A percentile compares a stretch with the other conserved stretches of the same genome.
Conservation (phyloP, 495 filamentous ascomycete genomes). For the Lasiosphaeria miniovina region DNA sequence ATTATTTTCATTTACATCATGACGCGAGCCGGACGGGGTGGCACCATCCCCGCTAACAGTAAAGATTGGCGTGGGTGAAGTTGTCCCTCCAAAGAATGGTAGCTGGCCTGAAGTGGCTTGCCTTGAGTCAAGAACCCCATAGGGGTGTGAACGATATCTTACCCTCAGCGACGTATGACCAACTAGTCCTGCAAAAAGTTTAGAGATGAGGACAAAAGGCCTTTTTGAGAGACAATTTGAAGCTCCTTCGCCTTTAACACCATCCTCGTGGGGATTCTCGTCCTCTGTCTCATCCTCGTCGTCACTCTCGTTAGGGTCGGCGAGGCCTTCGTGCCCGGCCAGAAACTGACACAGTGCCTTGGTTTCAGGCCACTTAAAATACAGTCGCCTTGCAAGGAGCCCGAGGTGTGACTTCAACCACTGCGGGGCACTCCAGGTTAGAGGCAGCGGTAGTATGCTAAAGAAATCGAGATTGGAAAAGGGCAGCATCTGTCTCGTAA, state of each 20-base stretch:
- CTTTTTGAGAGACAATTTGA: too few relatives aligned
- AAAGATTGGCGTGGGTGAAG: neutral
- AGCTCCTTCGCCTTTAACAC: too few relatives aligned
- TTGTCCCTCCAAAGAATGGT: constrained; percentile 52
- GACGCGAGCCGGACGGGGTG: neutral
- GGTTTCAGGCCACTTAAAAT: constrained; percentile 49
- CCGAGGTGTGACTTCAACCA: constrained; percentile 55
- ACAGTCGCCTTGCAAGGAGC: constrained; percentile 52
- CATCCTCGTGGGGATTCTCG: neutral
- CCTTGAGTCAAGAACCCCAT: constrained; percentile 53
- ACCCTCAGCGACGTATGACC: constrained; percentile 44
- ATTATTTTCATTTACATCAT: neutral
- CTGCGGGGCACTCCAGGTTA: constrained; percentile 33
- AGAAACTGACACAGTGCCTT: constrained; percentile 24
- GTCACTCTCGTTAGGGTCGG: neutral
- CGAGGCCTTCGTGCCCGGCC: neutral
- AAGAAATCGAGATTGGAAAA: constrained; percentile 51
- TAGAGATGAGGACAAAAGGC: constrained; percentile 19
- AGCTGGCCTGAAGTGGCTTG: constrained; percentile 37
- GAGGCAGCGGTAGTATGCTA: constrained; percentile 41
- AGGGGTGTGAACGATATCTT: constrained; percentile 52
- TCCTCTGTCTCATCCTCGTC: neutral
- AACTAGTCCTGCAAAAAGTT: constrained; percentile 52
- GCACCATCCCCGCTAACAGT: neutral
- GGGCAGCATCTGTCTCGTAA: constrained; percentile 51